Evolutionary conservation across 768 basidiomycete genomes (phyloP).

Genomic region (Austroboletus eburneus): DNA sequence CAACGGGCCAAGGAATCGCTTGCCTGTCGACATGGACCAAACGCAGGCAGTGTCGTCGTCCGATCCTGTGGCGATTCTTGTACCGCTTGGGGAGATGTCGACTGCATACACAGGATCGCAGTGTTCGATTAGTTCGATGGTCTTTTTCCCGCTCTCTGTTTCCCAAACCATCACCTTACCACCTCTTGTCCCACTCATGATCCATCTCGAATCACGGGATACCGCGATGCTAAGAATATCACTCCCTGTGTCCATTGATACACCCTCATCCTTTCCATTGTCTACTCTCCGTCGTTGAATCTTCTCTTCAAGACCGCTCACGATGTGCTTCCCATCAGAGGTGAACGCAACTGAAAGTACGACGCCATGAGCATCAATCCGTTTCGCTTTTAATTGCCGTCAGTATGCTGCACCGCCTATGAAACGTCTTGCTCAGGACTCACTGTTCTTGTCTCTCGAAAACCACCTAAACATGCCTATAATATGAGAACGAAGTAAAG

Average conservation of each 20-base stretch:
- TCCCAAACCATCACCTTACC: slow-evolving; percentile 6
- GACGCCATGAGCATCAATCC: not conserved
- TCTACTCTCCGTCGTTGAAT: not conserved
- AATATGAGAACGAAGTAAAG: too few species aligned
- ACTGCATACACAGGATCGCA: slow-evolving; percentile 4
- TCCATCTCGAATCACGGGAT: slow-evolving; percentile 3
- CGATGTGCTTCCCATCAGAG: not conserved
- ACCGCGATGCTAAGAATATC: not conserved
- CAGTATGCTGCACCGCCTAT: too few species aligned
- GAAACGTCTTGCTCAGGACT: too few species aligned
- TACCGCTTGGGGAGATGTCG: slow-evolving; percentile 2
- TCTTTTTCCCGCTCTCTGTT: not conserved
- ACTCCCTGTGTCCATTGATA: not conserved
- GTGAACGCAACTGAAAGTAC: not conserved
- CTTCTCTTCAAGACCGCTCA: not conserved
- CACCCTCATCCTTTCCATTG: not conserved
- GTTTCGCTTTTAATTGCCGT: too few species aligned
- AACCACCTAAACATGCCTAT: too few species aligned
- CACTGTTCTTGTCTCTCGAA: too few species aligned
- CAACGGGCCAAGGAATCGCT: not conserved
- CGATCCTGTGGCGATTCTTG: not conserved
- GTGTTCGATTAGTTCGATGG: not conserved
- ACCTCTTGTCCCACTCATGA: slow-evolving; percentile 3
- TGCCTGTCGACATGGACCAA: not conserved
- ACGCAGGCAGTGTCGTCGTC: not conserved